Conservation (phyloP, 192 early-diverging fungal species). For the Coemansia sp. region DNA sequence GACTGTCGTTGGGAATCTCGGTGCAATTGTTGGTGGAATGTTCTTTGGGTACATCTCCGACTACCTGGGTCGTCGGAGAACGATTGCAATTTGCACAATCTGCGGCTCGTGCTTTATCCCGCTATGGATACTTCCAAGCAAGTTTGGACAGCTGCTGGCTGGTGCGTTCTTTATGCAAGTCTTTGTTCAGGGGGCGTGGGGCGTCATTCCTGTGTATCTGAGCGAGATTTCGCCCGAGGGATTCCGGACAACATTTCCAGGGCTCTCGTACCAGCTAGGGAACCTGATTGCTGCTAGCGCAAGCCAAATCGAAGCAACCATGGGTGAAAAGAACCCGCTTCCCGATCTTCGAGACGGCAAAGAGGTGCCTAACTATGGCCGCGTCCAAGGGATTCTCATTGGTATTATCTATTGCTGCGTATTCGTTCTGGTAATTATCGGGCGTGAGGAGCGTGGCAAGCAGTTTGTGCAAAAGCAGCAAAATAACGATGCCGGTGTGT, state of each 20-base stretch:
- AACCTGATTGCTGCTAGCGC: constrained; percentile 62
- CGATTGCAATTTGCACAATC: constrained; percentile 54
- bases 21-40: constrained; percentile 68
- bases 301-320: constrained; percentile 57
- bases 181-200: constrained; percentile 52
- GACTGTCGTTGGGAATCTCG: constrained; percentile 59
- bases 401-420: constrained; percentile 49
- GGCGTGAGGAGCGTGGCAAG: constrained; percentile 58
- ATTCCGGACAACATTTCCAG: constrained; percentile 67
- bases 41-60: constrained; percentile 69
- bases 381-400: constrained; percentile 62
- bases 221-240: constrained; percentile 66
- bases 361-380: constrained; percentile 49
- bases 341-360: constrained; percentile 47
- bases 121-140: constrained; percentile 58
- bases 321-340: constrained; percentile 54
- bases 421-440: constrained; percentile 49
- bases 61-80: constrained; percentile 61
- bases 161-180: constrained; percentile 53
- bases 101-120: constrained; percentile 64
- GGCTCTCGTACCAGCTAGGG: constrained; percentile 73
- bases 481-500: neutral
- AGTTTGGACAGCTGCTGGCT: constrained; percentile 27
- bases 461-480: constrained; percentile 35
- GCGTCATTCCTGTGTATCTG: constrained; percentile 68